phyloP scores from a whole-genome alignment of 805 yeast species.

The Hanseniaspora vineae region DNA sequence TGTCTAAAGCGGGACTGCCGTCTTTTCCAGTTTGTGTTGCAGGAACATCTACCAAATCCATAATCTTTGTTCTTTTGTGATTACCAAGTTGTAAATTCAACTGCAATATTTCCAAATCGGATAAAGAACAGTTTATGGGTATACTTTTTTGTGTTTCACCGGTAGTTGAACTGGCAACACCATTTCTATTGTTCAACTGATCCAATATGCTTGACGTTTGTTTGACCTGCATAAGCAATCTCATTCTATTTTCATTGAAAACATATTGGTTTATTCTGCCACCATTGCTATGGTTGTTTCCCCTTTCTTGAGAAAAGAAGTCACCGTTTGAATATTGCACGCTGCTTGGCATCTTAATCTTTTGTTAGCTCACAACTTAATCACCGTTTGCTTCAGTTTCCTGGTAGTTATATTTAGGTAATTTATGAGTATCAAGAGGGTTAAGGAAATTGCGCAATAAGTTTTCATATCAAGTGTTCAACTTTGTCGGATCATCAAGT shows the following conservation, averaged over 20 bases:
- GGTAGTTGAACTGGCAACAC: neutral
- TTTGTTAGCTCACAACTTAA: no score
- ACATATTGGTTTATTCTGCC: slow-evolving; percentile 51
- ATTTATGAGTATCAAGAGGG: slow-evolving; percentile 1
- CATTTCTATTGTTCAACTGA: slow-evolving; percentile 44
- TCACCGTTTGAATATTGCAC: slow-evolving; percentile 24
- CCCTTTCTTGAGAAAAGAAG: neutral
- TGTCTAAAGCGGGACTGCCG: slow-evolving; percentile 16
- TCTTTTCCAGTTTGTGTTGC: neutral
- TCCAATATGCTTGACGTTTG: slow-evolving; percentile 37
- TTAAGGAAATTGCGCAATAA: no score
- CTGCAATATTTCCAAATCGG: slow-evolving; percentile 40
- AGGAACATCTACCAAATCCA: slow-evolving; percentile 9
- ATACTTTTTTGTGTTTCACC: slow-evolving; percentile 15
- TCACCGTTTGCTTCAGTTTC: no score
- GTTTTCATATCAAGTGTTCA: no score
- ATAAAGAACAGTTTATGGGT: slow-evolving; percentile 34
- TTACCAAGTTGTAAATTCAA: slow-evolving; percentile 23
- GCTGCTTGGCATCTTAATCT: slow-evolving; percentile 26
- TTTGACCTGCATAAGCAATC: slow-evolving; percentile 49
- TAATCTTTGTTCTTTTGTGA: slow-evolving; percentile 10
- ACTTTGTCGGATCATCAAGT: no score
- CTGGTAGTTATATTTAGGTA: slow-evolving; percentile 19
- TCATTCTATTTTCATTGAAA: slow-evolving; percentile 59
- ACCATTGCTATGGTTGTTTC: neutral